Conservation (phyloP, 1,284 basidiomycete species). For the Gastroboletus turbinatus region DNA sequence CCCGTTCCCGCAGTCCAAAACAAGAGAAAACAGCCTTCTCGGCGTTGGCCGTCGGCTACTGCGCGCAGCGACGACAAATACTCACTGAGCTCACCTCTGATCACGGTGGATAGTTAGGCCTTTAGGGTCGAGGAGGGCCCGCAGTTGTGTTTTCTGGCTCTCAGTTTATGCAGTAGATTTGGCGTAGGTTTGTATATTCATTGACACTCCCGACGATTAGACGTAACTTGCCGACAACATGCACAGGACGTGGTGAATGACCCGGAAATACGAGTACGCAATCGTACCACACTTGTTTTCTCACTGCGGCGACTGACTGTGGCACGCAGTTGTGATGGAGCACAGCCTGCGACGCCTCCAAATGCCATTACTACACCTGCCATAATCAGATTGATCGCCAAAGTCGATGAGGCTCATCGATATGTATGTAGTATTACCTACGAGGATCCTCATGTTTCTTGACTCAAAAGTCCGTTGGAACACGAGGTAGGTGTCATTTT, state of each 20-base stretch:
- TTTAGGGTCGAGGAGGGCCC: too few relatives aligned
- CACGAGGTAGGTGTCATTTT: background rate
- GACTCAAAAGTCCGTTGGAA: background rate
- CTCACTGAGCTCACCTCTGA: background rate
- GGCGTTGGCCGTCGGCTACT: background rate
- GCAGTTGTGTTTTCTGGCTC: background rate
- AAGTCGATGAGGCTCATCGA: background rate
- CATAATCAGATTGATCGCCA: slow-evolving; percentile 15
- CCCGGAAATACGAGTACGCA: background rate
- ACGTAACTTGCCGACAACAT: background rate
- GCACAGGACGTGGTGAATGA: too few relatives aligned
- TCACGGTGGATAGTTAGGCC: background rate
- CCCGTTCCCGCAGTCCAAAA: slow-evolving; percentile 20
- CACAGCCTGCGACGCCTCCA: background rate
- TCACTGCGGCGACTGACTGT: background rate
- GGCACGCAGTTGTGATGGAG: background rate
- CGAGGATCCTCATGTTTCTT: background rate
- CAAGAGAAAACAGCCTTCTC: slow-evolving; percentile 17
- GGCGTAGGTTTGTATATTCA: background rate
- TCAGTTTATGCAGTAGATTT: background rate
- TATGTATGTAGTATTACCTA: background rate
- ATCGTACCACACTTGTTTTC: too few relatives aligned
- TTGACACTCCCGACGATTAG: background rate
- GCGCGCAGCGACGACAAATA: background rate
- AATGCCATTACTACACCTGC: slow-evolving; percentile 13